Evolutionary conservation across 768 basidiomycete genomes (phyloP).

Genomic region (Gautieria morchelliformis): DNA sequence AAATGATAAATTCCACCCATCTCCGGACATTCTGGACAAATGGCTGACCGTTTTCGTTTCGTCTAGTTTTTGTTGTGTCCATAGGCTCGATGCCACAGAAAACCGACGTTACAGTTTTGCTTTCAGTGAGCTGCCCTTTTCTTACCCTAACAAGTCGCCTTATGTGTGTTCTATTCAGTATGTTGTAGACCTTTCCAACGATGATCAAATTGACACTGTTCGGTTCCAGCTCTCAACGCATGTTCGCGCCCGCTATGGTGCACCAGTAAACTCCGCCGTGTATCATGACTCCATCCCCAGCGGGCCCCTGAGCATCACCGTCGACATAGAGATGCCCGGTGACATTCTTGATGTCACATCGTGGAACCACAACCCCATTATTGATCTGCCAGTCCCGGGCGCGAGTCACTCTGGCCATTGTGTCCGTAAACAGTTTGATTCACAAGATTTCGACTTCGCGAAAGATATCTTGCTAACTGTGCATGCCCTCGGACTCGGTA

Average conservation of each 20-base stretch:
- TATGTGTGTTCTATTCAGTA: constrained; percentile 24
- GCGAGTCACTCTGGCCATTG: too few relatives aligned
- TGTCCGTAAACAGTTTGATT: constrained; percentile 12
- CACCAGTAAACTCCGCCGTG: constrained; percentile 20
- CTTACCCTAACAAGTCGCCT: background rate
- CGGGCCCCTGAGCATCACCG: constrained; percentile 28
- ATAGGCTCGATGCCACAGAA: constrained; percentile 41
- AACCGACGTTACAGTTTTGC: constrained; percentile 27
- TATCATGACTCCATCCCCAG: background rate
- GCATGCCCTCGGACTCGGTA: constrained; percentile 38
- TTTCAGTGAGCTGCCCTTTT: constrained; percentile 29
- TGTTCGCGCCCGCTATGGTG: constrained; percentile 45
- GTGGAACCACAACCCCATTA: background rate
- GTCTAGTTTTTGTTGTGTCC: constrained; percentile 47
- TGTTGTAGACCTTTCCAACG: constrained; percentile 43
- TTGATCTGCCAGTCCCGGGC: too few relatives aligned
- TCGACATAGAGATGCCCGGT: constrained; percentile 42
- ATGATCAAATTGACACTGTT: constrained; percentile 36
- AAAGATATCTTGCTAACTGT: constrained; percentile 45
- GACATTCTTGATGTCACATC: constrained; percentile 26
- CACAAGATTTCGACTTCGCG: constrained; percentile 27
- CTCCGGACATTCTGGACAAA: background rate
- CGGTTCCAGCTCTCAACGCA: constrained; percentile 45
- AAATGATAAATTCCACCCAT: background rate
- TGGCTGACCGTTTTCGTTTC: background rate